These are phyloP conservation scores for Handroanthus guayacan DNA, from an alignment of 257 asterid species.

Conservation along the genomic window DNA sequence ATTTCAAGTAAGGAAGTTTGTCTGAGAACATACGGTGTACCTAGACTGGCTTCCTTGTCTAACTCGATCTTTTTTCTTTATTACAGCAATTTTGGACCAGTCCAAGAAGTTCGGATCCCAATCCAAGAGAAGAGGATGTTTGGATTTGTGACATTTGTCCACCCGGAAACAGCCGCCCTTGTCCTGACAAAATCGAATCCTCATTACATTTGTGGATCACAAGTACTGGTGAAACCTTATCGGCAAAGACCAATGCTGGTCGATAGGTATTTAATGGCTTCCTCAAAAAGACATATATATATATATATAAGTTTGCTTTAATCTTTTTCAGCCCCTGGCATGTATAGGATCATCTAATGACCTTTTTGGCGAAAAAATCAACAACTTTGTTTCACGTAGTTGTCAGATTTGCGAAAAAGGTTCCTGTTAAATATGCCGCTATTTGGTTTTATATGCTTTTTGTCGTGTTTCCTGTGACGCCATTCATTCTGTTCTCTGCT, in stretches of 20 bases:
- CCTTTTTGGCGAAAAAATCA: neutral
- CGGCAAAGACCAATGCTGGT: slow-evolving; percentile 55
- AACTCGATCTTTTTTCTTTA: neutral
- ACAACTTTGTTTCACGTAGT: neutral
- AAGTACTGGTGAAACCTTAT: slow-evolving; percentile 76
- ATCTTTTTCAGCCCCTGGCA: neutral
- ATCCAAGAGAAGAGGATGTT: slow-evolving; percentile 70
- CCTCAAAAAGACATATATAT: neutral
- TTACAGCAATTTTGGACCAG: slow-evolving; percentile 56
- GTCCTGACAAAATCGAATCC: slow-evolving; percentile 76
- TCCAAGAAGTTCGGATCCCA: slow-evolving; percentile 75
- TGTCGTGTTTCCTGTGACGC: slow-evolving; percentile 17
- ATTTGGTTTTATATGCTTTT: neutral
- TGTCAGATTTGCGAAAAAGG: slow-evolving; percentile 6
- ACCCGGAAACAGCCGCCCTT: slow-evolving; percentile 64
- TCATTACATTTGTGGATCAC: slow-evolving; percentile 64
- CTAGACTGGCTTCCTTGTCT: neutral
- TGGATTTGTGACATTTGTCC: slow-evolving; percentile 71
- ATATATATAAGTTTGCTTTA: neutral
- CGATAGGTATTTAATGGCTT: slow-evolving; percentile 50
- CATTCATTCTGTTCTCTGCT: neutral
- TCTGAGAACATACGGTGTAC: neutral
- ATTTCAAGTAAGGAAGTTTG: slow-evolving; percentile 39
- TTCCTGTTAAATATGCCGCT: neutral
- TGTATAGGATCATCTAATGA: neutral